A percentile compares a stretch with the other conserved stretches of the same genome.
phyloP scores from a whole-genome alignment of 495 filamentous ascomycete genomes.

The Annulohypoxylon stygium region DNA sequence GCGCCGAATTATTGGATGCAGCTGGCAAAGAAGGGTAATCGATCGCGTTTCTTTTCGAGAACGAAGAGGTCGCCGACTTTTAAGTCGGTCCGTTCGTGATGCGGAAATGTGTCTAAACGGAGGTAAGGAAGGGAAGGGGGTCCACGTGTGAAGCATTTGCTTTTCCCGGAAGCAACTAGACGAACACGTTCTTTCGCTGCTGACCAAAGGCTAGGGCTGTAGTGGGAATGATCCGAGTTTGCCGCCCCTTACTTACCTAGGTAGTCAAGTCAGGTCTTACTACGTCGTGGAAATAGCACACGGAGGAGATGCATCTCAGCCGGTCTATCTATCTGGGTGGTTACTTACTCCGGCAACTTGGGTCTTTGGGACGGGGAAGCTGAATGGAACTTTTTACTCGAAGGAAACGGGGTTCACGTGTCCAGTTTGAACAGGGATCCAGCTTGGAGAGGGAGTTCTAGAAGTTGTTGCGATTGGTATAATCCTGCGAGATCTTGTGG shows the following conservation, averaged over 20 bases:
- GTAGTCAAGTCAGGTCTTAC: background rate
- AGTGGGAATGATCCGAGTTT: background rate
- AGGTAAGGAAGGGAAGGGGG: conserved; percentile 1
- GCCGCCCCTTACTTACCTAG: background rate
- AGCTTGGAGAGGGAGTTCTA: background rate
- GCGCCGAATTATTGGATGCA: conserved; percentile 1
- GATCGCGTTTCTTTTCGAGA: background rate
- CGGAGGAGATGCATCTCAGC: background rate
- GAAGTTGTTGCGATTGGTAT: background rate
- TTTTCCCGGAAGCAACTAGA: background rate
- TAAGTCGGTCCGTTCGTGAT: too few species aligned
- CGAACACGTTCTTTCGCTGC: background rate
- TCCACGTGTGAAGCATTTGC: background rate
- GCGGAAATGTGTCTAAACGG: too few species aligned
- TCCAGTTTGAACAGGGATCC: background rate
- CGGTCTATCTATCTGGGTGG: background rate
- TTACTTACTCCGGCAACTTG: background rate
- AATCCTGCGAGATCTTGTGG: conserved; percentile 3
- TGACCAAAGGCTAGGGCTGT: background rate
- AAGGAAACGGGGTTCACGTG: conserved; percentile 3
- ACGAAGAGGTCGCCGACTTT: background rate
- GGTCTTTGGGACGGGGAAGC: background rate
- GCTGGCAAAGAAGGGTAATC: background rate
- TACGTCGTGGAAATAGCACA: background rate
- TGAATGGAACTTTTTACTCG: background rate